These are phyloP conservation scores for Acacia confusa DNA, from an alignment of 306 rosid species.

Conservation along the genomic window DNA sequence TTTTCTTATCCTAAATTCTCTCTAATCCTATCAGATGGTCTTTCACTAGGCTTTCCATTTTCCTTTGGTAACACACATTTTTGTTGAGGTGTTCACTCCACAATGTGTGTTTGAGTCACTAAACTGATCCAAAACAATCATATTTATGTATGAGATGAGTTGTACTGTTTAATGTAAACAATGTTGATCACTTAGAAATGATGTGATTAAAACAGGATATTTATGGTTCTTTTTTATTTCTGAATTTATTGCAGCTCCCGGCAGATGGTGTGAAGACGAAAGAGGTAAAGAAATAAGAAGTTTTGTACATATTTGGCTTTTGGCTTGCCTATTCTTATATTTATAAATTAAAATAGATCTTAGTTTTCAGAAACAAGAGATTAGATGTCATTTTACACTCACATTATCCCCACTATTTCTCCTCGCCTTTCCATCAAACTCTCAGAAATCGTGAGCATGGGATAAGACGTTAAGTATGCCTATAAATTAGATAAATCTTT, in stretches of 20 bases:
- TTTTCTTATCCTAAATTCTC: no score
- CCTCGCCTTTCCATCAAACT: not conserved
- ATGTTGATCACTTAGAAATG: not conserved
- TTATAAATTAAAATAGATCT: not conserved
- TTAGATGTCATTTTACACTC: not conserved
- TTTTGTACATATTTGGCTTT: not conserved
- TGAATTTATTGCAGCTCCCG: conserved; percentile 39
- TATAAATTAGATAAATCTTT: no score
- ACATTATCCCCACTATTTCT: not conserved
- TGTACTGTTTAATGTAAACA: not conserved
- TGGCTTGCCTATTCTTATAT: not conserved
- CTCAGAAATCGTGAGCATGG: not conserved
- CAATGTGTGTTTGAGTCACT: not conserved
- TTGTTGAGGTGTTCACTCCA: not conserved
- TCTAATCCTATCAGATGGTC: no score
- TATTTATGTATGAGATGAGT: not conserved
- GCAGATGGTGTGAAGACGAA: conserved; percentile 43
- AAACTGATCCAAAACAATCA: not conserved
- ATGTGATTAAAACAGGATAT: not conserved
- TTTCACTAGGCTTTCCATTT: not conserved
- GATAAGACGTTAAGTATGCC: not conserved
- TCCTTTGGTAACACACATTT: not conserved
- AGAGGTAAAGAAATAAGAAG: conserved; percentile 36
- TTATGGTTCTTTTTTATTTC: conserved; percentile 19
- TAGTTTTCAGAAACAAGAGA: not conserved